phyloP scores from a whole-genome alignment of 495 filamentous ascomycete genomes.

The Neurospora sp. region DNA sequence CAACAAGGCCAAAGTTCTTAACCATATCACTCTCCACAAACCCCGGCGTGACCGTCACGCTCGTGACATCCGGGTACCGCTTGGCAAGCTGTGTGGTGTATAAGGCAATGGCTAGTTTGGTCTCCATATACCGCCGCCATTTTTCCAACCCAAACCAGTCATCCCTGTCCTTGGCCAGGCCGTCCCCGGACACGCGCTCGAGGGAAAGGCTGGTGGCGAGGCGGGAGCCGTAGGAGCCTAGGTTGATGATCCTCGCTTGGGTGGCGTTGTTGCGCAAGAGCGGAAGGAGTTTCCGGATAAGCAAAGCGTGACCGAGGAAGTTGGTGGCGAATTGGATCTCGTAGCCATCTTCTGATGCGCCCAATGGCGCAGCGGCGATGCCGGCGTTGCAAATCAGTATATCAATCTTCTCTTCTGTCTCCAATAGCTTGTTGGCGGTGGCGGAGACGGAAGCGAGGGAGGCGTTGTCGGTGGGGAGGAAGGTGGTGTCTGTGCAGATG shows the following conservation, averaged over 20 bases:
- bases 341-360: not conserved
- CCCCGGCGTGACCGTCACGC: not conserved
- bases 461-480: not conserved
- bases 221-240: not conserved
- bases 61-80: not conserved
- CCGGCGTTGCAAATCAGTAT: not conserved
- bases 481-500: not conserved
- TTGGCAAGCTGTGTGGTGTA: not conserved
- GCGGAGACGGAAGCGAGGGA: not conserved
- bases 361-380: not conserved
- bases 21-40: not conserved
- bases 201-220: not conserved
- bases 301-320: not conserved
- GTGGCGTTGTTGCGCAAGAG: not conserved
- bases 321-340: not conserved
- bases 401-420: accelerated
- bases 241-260: not conserved
- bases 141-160: not conserved
- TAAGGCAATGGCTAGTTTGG: not conserved
- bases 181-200: not conserved
- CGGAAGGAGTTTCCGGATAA: not conserved
- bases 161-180: not conserved
- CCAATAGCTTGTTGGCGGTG: accelerated
- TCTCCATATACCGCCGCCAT: not conserved
- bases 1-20: not conserved